phyloP scores from a whole-genome alignment of 2,329 filamentous ascomycete genomes.

The Venturia aucupariae region DNA sequence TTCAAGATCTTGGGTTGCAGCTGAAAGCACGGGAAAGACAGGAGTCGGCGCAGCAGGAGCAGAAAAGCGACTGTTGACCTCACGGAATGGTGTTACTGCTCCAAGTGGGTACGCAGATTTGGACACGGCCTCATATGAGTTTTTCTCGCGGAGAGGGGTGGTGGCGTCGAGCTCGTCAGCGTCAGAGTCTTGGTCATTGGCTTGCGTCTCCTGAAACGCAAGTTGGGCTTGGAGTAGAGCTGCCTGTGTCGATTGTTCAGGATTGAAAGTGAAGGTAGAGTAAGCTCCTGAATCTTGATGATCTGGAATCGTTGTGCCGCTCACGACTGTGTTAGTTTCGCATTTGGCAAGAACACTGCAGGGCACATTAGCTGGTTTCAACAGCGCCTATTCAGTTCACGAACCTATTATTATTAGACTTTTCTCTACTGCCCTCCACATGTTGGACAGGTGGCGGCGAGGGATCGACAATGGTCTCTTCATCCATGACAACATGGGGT shows the following conservation, averaged over 20 bases:
- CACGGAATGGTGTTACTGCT: conserved; percentile 8
- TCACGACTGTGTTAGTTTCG: not conserved
- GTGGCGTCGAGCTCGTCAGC: not conserved
- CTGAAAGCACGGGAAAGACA: not conserved
- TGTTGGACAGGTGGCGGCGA: not conserved
- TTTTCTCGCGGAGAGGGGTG: not conserved
- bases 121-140: not conserved
- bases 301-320: not conserved
- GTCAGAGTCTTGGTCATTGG: not conserved
- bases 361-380: not conserved
- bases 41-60: not conserved
- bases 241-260: conserved; percentile 27
- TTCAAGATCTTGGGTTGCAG: conserved; percentile 12
- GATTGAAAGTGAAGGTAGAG: conserved; percentile 4
- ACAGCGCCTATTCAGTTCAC: not conserved
- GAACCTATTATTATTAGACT: not conserved
- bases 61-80: not conserved
- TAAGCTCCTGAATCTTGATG: conserved; percentile 11
- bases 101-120: not conserved
- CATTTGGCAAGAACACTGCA: not conserved
- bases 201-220: conserved; percentile 25
- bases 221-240: conserved; percentile 26
- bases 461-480: not conserved
- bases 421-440: not conserved
- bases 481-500: not conserved